phyloP scores from a whole-genome alignment of 768 basidiomycete species.

The Xerocomellus amylosporus region DNA sequence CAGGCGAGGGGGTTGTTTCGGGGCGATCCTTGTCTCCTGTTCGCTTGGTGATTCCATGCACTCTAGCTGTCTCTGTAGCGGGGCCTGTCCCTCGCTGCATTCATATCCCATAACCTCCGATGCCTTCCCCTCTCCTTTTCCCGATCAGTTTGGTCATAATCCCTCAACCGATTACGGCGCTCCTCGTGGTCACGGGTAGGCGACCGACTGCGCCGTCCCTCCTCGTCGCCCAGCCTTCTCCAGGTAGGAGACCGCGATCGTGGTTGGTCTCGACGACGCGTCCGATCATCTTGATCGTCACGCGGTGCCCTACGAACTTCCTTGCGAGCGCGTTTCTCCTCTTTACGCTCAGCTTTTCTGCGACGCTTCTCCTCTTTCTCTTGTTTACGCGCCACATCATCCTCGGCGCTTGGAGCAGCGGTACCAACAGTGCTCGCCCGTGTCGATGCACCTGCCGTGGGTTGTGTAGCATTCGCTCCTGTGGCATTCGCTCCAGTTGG shows the following conservation, averaged over 20 bases:
- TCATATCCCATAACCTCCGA: slow-evolving; percentile 52
- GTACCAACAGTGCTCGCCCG: slow-evolving; percentile 14
- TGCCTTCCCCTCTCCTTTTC: slow-evolving; percentile 40
- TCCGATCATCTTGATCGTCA: slow-evolving; percentile 29
- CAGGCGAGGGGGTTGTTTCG: background rate
- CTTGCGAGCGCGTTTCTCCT: slow-evolving; percentile 56
- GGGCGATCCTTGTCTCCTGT: background rate
- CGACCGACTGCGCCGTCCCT: slow-evolving; percentile 33
- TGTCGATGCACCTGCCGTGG: slow-evolving; percentile 18
- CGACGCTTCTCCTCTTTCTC: slow-evolving; percentile 51
- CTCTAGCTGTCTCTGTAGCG: slow-evolving; percentile 22
- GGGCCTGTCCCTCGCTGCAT: slow-evolving; percentile 39
- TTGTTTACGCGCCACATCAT: slow-evolving; percentile 31
- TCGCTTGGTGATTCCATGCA: slow-evolving; percentile 7
- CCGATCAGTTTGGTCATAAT: slow-evolving; percentile 29
- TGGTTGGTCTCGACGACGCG: slow-evolving; percentile 27
- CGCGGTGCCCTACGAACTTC: slow-evolving; percentile 43
- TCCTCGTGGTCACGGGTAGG: slow-evolving; percentile 23
- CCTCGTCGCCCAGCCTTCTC: slow-evolving; percentile 14
- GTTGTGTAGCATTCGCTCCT: slow-evolving; percentile 33
- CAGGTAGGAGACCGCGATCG: slow-evolving; percentile 37
- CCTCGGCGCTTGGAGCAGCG: slow-evolving; percentile 22
- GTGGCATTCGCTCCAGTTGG: slow-evolving; percentile 42
- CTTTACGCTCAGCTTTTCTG: slow-evolving; percentile 55
- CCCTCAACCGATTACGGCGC: slow-evolving; percentile 18